phyloP scores from a whole-genome alignment of 345 rosid genomes.

The Eucalyptus tenuipes region DNA sequence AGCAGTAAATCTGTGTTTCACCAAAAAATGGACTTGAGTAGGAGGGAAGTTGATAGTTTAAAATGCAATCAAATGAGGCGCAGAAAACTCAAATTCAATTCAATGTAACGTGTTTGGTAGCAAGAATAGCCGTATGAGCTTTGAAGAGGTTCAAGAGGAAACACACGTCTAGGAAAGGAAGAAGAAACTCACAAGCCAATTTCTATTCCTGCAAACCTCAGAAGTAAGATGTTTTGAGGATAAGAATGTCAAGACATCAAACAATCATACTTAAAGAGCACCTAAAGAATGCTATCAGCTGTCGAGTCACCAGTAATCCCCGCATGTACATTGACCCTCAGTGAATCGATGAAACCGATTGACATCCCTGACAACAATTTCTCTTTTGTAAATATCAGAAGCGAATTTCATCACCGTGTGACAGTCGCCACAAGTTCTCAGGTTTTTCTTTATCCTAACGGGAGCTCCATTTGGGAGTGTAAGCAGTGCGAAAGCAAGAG shows the following conservation, averaged over 20 bases:
- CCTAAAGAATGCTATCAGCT: neutral
- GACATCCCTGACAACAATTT: constrained; percentile 19
- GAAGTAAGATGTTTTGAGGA: neutral
- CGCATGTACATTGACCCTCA: constrained; percentile 18
- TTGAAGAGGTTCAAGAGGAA: neutral
- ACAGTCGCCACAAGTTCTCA: constrained; percentile 27
- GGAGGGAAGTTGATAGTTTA: neutral
- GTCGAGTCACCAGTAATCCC: constrained; percentile 14
- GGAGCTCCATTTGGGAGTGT: constrained; percentile 17
- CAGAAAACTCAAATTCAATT: neutral
- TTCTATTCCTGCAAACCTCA: neutral
- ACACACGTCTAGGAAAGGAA: neutral
- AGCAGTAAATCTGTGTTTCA: neutral
- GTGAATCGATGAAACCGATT: constrained; percentile 22
- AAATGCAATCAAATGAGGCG: neutral
- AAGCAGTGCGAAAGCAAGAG: constrained; percentile 25
- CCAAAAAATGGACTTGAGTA: neutral
- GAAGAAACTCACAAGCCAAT: neutral
- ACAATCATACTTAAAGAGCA: neutral
- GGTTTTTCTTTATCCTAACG: constrained; percentile 25
- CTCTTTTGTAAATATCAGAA: constrained; percentile 19
- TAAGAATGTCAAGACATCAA: neutral
- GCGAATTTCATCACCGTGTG: constrained; percentile 27
- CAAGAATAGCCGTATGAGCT: neutral
- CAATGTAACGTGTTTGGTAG: rapidly evolving